Conservation (phyloP, 2,329 filamentous ascomycete species). For the Sporothrix globosa region DNA sequence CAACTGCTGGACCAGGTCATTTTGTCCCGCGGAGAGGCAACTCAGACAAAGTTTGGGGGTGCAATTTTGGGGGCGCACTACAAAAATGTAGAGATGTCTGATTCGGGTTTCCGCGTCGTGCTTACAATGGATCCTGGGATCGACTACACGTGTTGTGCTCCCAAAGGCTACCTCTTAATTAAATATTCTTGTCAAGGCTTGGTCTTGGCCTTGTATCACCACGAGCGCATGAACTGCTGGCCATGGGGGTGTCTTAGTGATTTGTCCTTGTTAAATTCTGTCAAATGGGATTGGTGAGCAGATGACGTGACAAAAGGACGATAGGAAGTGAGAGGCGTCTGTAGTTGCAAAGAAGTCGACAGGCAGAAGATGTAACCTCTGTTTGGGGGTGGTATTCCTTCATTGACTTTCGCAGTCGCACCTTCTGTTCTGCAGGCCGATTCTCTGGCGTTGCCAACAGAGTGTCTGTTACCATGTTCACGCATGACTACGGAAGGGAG, state of each 20-base stretch:
- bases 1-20: neutral
- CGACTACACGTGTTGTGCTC: constrained; percentile 3
- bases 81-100: neutral
- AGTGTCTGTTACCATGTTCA: neutral
- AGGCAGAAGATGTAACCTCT: neutral
- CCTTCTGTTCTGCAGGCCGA: neutral
- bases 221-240: constrained; percentile 5
- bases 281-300: neutral
- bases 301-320: no score
- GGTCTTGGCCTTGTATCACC: neutral
- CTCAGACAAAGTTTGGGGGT: neutral
- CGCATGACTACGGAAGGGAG: neutral
- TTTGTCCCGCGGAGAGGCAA: neutral
- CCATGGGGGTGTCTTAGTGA: neutral
- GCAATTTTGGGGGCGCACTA: neutral
- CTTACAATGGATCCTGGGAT: neutral
- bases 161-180: neutral
- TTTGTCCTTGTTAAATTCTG: neutral
- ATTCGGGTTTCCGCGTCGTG: neutral
- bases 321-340: neutral
- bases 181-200: neutral
- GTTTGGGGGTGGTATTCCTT: neutral
- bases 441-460: neutral
- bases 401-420: neutral
- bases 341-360: neutral